Conservation (phyloP, 768 basidiomycete species). For the Tricholoma hemisulphureum region DNA sequence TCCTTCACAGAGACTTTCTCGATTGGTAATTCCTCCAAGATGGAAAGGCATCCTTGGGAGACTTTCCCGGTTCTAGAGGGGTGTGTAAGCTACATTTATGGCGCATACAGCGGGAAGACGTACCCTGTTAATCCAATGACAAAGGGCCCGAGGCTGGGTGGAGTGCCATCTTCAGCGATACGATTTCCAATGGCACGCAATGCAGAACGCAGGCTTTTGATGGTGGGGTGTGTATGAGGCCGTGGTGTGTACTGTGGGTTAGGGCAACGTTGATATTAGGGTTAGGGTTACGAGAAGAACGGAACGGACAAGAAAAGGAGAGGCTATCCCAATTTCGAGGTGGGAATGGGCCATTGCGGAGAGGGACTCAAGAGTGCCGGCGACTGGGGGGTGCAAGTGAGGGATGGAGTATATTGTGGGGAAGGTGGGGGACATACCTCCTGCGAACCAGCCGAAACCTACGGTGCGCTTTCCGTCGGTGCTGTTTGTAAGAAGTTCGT, state of each 20-base stretch:
- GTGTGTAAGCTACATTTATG: neutral
- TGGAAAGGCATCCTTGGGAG: slow-evolving; percentile 70
- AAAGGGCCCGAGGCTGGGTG: slow-evolving; percentile 67
- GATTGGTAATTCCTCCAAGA: slow-evolving; percentile 70
- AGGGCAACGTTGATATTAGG: slow-evolving; percentile 3
- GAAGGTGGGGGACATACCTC: slow-evolving; percentile 53
- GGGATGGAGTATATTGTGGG: neutral
- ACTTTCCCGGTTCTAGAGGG: slow-evolving; percentile 73
- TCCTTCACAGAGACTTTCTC: slow-evolving; percentile 54
- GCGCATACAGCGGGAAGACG: slow-evolving; percentile 10
- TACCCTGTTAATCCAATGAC: slow-evolving; percentile 85
- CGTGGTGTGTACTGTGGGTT: slow-evolving; percentile 66
- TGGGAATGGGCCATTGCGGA: slow-evolving; percentile 76
- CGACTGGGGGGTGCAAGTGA: slow-evolving; percentile 45
- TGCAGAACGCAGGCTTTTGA: slow-evolving; percentile 50
- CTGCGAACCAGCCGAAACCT: slow-evolving; percentile 91
- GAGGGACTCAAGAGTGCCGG: slow-evolving; percentile 81
- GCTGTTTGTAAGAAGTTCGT: slow-evolving; percentile 70
- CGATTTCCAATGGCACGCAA: slow-evolving; percentile 56
- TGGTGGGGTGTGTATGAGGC: slow-evolving; percentile 68
- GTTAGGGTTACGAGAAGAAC: slow-evolving; percentile 5
- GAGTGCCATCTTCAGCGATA: slow-evolving; percentile 58
- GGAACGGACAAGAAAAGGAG: slow-evolving; percentile 73
- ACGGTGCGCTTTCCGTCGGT: slow-evolving; percentile 69
- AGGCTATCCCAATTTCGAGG: slow-evolving; percentile 74